Base-by-base conservation (phyloP, 305 asterid species). In the Rubia balearica region DNA sequence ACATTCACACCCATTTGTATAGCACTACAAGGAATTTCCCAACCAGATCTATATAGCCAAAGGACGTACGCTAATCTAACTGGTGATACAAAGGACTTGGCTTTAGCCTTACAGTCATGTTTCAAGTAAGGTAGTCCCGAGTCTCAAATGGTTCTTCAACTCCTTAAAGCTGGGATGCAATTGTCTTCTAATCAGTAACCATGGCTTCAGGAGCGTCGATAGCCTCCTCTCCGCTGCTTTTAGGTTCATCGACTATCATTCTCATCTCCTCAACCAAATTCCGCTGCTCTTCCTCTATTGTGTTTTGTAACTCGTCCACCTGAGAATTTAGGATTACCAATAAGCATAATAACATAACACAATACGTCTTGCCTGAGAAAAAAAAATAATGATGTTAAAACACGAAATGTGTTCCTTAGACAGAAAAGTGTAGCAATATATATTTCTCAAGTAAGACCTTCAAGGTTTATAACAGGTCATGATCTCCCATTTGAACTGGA, bases 241-340 rank as follows among this genome's bases (percentile, higher is more conserved):
- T 89, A 46, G 82, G 87, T 74, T 90, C 98, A 78, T 90, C 95
- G 17, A 76, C 77, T 19, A 89, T 77, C 49, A 83, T 73, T 77
- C 95, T 83, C 89, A 87, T 84, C 84, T 92, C 98, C 84, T 92
- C 98, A 75, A 85, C 81, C 82, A 92, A 82, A 79, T 79, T 89
- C 81, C 82, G 80, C 69, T 93, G 96, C 69, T 90, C 98, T 53
- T 93, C 98, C 86, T 90, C 98, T 57, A 93, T 86, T 67, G 96
- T 89, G 85, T 79, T 88, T 69, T 93, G 97, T 72, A 93, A 77
- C 81, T 90, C 98, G 81, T 93, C 98, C 80, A 93, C 97, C 97
- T 90, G n/a, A 65, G 73, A 71, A 70, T 57, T 17, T 75, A 36
- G 53, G 73, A 7, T 41, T 38, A 38, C 57, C 74, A 41, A 57